A percentile compares a stretch with the other conserved stretches of the same genome.
Evolutionary conservation across 164 flowering plant species (phyloP).

Genomic region (Saururus chinensis): DNA sequence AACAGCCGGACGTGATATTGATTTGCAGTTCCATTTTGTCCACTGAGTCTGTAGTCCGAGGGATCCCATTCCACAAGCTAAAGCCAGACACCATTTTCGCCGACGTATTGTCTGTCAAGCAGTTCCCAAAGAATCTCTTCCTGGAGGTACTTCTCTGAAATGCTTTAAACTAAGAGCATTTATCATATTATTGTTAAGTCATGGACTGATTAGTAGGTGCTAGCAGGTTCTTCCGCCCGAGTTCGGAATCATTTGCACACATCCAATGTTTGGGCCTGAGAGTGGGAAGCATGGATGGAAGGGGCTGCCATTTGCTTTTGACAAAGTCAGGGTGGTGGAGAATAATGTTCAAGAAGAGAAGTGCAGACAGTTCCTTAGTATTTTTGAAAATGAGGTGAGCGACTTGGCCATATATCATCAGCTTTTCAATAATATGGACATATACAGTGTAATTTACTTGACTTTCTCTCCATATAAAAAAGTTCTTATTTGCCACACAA

Average conservation of each 20-base stretch:
- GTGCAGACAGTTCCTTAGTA: constrained; percentile 18
- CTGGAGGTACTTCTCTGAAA: constrained; percentile 12
- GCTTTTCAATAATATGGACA: no score
- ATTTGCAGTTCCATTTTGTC: constrained; percentile 30
- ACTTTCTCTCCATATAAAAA: no score
- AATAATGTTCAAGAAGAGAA: constrained; percentile 12
- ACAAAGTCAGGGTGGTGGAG: constrained; percentile 18
- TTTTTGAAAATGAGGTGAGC: constrained; percentile 25
- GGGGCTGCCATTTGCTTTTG: constrained; percentile 23
- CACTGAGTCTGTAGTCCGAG: constrained; percentile 20
- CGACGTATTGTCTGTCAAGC: constrained; percentile 31
- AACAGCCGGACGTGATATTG: constrained; percentile 26
- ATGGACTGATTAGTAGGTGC: no score
- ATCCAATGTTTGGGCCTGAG: constrained; percentile 35
- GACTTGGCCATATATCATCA: background rate
- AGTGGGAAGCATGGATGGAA: constrained; percentile 28
- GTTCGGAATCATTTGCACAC: constrained; percentile 28
- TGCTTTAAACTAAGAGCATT: no score
- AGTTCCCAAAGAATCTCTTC: constrained; percentile 25
- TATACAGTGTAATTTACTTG: no score
- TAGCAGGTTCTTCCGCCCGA: constrained; percentile 26
- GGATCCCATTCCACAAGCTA: constrained; percentile 27
- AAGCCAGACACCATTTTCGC: constrained; percentile 26
- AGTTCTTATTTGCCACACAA: no score
- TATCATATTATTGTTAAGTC: no score